phyloP scores from a whole-genome alignment of 2,329 filamentous ascomycete genomes.

The Phoma sp. region DNA sequence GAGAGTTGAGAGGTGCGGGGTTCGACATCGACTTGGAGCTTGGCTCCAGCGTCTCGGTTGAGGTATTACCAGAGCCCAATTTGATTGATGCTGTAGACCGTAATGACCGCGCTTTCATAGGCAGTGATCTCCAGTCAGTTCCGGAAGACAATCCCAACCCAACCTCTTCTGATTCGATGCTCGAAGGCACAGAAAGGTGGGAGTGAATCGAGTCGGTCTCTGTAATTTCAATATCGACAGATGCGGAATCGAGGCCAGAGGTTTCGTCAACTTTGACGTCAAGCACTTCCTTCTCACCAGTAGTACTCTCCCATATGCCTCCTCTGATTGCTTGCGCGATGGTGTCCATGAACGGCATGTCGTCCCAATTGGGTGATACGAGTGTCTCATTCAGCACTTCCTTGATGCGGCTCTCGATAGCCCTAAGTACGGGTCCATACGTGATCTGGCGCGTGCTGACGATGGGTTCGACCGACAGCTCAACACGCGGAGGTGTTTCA shows the following conservation, averaged over 20 bases:
- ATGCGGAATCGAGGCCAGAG: slow-evolving; percentile 15
- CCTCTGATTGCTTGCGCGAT: slow-evolving; percentile 79
- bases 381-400: slow-evolving; percentile 92
- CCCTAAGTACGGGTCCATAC: slow-evolving; percentile 86
- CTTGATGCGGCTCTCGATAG: slow-evolving; percentile 93
- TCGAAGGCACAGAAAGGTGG: slow-evolving; percentile 30
- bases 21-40: slow-evolving; percentile 67
- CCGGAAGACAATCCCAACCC: slow-evolving; percentile 32
- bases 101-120: slow-evolving; percentile 58
- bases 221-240: slow-evolving; percentile 27
- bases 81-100: slow-evolving; percentile 69
- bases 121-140: slow-evolving; percentile 27
- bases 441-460: slow-evolving; percentile 96
- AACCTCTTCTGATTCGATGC: slow-evolving; percentile 26
- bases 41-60: slow-evolving; percentile 60
- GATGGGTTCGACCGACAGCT: slow-evolving; percentile 92
- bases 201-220: slow-evolving; percentile 30
- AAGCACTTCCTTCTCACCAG: slow-evolving; percentile 21
- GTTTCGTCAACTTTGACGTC: slow-evolving; percentile 18
- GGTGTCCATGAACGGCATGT: slow-evolving; percentile 88
- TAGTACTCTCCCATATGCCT: slow-evolving; percentile 71
- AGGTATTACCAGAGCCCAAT: slow-evolving; percentile 69
- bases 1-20: slow-evolving; percentile 58
- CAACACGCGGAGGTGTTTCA: slow-evolving; percentile 90
- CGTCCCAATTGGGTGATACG: slow-evolving; percentile 94